Evolutionary conservation across 208 protist species (phyloP).

Genomic region (Crithidia bombi): DNA sequence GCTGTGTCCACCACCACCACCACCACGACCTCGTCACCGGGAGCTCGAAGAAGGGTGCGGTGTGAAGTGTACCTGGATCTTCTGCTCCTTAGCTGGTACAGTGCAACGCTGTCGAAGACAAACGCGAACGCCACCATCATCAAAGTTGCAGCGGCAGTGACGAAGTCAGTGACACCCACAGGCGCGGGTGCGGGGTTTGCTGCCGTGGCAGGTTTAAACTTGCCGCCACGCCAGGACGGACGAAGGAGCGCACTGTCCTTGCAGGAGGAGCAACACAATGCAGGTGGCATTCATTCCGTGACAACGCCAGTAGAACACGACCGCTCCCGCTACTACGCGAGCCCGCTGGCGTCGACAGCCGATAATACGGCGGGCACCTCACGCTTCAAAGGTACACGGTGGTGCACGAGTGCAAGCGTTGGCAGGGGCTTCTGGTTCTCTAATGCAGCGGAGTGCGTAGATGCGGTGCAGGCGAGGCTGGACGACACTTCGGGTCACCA

Average conservation of each 20-base stretch:
- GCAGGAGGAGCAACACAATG: not conserved
- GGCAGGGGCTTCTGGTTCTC: slow-evolving; percentile 18
- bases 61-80: slow-evolving; percentile 30
- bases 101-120: not conserved
- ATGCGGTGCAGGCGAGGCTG: not conserved
- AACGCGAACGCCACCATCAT: not conserved
- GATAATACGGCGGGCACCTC: not conserved
- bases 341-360: not conserved
- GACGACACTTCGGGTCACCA: not conserved
- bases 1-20: not conserved
- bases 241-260: not conserved
- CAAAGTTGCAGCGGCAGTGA: slow-evolving; percentile 23
- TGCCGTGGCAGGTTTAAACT: too few relatives aligned
- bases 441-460: not conserved
- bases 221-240: too few relatives aligned
- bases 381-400: slow-evolving; percentile 9
- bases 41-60: slow-evolving; percentile 8
- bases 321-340: not conserved
- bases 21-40: not conserved
- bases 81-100: slow-evolving; percentile 17
- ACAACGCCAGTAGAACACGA: not conserved
- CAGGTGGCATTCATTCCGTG: not conserved
- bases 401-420: slow-evolving; percentile 12
- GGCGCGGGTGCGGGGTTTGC: not conserved
- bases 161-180: not conserved